A percentile compares a stretch with the other conserved stretches of the same genome.
These are phyloP conservation scores for Trichosporon asahii DNA, from an alignment of 1,284 basidiomycete species.

Conservation along the genomic window DNA sequence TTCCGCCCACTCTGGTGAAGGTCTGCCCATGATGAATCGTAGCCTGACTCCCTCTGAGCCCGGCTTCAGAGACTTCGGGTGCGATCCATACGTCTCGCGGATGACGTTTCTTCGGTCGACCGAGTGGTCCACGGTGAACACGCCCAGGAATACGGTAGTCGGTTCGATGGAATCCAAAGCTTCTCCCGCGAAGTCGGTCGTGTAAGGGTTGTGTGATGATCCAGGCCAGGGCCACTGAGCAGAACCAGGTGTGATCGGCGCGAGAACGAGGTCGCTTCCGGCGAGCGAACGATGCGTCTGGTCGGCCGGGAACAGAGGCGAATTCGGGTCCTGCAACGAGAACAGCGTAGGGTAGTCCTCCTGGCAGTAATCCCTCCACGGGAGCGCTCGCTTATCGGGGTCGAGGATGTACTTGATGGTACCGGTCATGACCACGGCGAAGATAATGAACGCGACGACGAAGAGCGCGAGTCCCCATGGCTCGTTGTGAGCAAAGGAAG, in stretches of 20 bases:
- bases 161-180: conserved; percentile 69
- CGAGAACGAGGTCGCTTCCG: conserved; percentile 22
- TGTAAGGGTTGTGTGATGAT: conserved; percentile 25
- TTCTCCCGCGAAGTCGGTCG: conserved; percentile 26
- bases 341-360: conserved; percentile 54
- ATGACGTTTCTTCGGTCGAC: conserved; percentile 85
- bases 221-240: conserved; percentile 46
- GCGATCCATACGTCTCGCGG: conserved; percentile 82
- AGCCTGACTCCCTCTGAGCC: conserved; percentile 82
- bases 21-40: conserved; percentile 86
- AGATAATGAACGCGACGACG: conserved; percentile 66
- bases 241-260: conserved; percentile 40
- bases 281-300: conserved; percentile 11
- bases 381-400: conserved; percentile 89
- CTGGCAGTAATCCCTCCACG: conserved; percentile 90
- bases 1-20: conserved; percentile 72
- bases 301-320: conserved; percentile 12
- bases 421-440: conserved; percentile 57
- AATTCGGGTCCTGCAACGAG: conserved; percentile 32
- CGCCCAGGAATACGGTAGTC: conserved; percentile 82
- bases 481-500: not conserved
- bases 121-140: conserved; percentile 84
- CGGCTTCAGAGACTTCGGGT: conserved; percentile 70
- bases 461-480: conserved; percentile 37
- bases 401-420: conserved; percentile 88